Evolutionary conservation across 305 asterid species (phyloP).

Genomic region (Nicotiana rustica): DNA sequence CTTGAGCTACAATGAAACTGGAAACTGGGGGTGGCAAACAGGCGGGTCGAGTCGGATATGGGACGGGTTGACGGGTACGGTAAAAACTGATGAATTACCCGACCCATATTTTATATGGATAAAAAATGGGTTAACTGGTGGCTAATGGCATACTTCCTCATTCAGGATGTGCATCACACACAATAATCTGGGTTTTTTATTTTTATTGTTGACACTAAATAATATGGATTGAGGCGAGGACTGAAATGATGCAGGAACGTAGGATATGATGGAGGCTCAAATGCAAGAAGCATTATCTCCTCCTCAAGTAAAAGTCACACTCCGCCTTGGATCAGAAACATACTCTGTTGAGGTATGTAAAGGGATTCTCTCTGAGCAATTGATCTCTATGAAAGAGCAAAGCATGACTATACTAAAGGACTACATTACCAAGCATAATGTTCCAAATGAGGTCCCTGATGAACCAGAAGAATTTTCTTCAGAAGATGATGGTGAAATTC

Average conservation of each 20-base stretch:
- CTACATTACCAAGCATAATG: slow-evolving; percentile 78
- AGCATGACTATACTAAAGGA: slow-evolving; percentile 85
- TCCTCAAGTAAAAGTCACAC: slow-evolving; percentile 64
- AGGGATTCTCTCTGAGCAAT: slow-evolving; percentile 78
- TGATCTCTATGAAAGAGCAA: slow-evolving; percentile 75
- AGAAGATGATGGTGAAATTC: slow-evolving; percentile 63
- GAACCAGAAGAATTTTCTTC: slow-evolving; percentile 80
- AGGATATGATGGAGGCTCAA: slow-evolving; percentile 60
- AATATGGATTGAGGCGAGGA: slow-evolving; percentile 4
- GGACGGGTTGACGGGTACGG: too few species aligned
- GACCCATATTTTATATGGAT: too few species aligned
- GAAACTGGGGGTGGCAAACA: not conserved
- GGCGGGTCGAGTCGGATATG: too few species aligned
- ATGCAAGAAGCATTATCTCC: slow-evolving; percentile 39
- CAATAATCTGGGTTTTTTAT: not conserved
- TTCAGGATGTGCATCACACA: not conserved
- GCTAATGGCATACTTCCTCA: not conserved
- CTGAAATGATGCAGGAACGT: slow-evolving; percentile 42
- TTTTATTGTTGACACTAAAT: not conserved
- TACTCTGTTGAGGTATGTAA: slow-evolving; percentile 56
- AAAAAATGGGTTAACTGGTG: too few species aligned
- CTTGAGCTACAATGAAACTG: not conserved
- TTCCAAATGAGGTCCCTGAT: slow-evolving; percentile 82
- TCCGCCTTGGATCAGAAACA: slow-evolving; percentile 82
- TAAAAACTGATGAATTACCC: too few species aligned